Evolutionary conservation across 306 rosid species (phyloP).

Genomic region (Prunus fruticosa): DNA sequence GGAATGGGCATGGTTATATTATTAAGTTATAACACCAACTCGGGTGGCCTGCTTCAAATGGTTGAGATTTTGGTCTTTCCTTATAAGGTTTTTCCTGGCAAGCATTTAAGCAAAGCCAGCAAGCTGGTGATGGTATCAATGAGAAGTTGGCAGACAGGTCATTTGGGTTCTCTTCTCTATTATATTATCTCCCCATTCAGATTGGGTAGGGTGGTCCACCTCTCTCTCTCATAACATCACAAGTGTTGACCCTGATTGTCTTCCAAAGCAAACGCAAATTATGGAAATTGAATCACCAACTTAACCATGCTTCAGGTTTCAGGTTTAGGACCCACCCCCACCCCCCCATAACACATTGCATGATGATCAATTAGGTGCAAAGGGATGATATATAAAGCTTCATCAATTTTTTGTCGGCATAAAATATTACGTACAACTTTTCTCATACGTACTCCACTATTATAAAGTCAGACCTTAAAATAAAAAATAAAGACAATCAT

Average conservation of each 20-base stretch:
- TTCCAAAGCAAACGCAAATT: neutral
- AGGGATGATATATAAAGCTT: neutral
- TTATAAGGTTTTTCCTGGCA: slow-evolving; percentile 3
- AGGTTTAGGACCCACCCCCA: too few relatives aligned
- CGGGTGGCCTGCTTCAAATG: neutral
- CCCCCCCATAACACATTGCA: slow-evolving; percentile 7
- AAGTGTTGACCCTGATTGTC: neutral
- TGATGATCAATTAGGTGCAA: slow-evolving; percentile 2
- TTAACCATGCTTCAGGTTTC: slow-evolving; percentile 6
- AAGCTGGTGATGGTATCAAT: neutral
- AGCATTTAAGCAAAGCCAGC: slow-evolving; percentile 6
- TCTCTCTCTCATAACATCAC: too few relatives aligned
- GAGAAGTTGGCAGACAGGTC: slow-evolving; percentile 18
- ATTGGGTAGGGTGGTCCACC: neutral
- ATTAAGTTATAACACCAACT: neutral
- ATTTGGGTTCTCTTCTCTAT: neutral
- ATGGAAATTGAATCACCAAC: neutral
- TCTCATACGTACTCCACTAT: neutral
- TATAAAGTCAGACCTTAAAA: too few relatives aligned
- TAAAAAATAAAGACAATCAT: too few relatives aligned
- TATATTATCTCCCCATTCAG: neutral
- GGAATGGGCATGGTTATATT: neutral
- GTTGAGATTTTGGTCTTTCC: neutral
- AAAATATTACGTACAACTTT: neutral
- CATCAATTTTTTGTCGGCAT: too few relatives aligned